phyloP scores from a whole-genome alignment of 192 early-diverging fungal species.

The Borealophlyctis nickersoniae region DNA sequence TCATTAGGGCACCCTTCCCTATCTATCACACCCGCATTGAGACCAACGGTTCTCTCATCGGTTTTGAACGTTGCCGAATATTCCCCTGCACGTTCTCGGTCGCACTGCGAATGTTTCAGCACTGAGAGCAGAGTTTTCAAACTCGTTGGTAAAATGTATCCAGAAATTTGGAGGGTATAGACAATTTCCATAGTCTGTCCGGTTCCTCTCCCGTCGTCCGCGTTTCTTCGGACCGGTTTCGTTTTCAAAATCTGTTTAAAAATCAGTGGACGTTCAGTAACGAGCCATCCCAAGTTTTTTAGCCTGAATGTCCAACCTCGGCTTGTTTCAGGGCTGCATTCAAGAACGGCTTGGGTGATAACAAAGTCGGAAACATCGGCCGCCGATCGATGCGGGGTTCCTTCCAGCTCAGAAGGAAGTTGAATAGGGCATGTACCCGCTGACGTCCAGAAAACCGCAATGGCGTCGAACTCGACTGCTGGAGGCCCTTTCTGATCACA shows the following conservation, averaged over 20 bases:
- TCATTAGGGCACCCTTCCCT: too few relatives aligned
- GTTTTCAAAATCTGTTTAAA: conserved; percentile 21
- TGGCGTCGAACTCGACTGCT: not conserved
- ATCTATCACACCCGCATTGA: conserved; percentile 9
- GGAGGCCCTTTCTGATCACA: not conserved
- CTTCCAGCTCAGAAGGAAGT: conserved; percentile 24
- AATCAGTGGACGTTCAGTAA: not conserved
- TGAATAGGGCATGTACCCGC: conserved; percentile 12
- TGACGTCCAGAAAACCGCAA: conserved; percentile 6
- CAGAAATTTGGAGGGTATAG: conserved; percentile 17
- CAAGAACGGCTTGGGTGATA: conserved; percentile 15
- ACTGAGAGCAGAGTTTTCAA: not conserved
- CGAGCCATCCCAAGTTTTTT: not conserved
- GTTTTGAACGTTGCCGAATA: not conserved
- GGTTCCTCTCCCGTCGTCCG: not conserved
- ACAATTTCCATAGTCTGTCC: conserved; percentile 1
- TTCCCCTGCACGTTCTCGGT: not conserved
- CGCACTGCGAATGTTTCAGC: not conserved
- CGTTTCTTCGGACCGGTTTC: conserved; percentile 16
- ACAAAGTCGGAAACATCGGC: conserved; percentile 10
- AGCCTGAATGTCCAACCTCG: conserved; percentile 3
- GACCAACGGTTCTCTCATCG: conserved; percentile 13
- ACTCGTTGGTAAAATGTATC: conserved; percentile 17
- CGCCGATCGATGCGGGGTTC: conserved; percentile 22
- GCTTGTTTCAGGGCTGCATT: conserved; percentile 12